A percentile compares a stretch with the other conserved stretches of the same genome.
These are phyloP conservation scores for Naganishia randhawae DNA, from an alignment of 768 basidiomycete genomes.

Conservation along the genomic window DNA sequence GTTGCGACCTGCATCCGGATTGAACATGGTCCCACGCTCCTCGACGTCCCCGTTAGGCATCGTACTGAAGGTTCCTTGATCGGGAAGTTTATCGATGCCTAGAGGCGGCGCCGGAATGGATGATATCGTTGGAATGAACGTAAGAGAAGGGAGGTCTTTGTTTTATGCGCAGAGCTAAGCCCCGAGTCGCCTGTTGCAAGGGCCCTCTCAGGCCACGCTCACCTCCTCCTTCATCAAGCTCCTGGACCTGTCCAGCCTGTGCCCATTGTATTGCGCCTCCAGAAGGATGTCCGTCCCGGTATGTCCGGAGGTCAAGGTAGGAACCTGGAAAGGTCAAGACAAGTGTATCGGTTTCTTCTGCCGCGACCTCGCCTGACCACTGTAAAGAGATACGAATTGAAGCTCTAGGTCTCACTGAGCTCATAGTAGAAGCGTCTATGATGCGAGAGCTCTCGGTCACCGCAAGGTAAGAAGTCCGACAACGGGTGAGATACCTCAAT, in stretches of 20 bases:
- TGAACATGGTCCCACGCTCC: slow-evolving; percentile 36
- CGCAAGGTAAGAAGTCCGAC: no score
- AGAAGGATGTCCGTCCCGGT: slow-evolving; percentile 17
- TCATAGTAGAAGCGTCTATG: not conserved
- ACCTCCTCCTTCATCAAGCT: slow-evolving; percentile 28
- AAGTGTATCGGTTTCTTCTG: slow-evolving; percentile 39
- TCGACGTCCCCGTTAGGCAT: slow-evolving; percentile 34
- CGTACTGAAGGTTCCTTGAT: slow-evolving; percentile 33
- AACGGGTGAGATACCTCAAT: not conserved
- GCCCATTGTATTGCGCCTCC: slow-evolving; percentile 36
- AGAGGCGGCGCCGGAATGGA: not conserved
- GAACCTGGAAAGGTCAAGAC: slow-evolving; percentile 36
- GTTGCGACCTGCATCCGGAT: slow-evolving; percentile 30
- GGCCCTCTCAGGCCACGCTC: slow-evolving; percentile 13
- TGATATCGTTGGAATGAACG: not conserved
- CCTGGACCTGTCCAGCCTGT: slow-evolving; percentile 30
- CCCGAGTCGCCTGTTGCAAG: not conserved
- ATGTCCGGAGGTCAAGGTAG: slow-evolving; percentile 36
- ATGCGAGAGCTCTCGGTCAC: no score
- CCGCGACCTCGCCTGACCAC: slow-evolving; percentile 29
- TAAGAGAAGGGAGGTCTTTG: slow-evolving; percentile 1
- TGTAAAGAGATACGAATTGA: slow-evolving; percentile 37
- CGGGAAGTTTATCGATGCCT: slow-evolving; percentile 26
- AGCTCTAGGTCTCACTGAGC: slow-evolving; percentile 18
- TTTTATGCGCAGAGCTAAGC: not conserved